A percentile compares a stretch with the other conserved stretches of the same genome.
Conservation (phyloP, 2,329 filamentous ascomycete species). For the Alternaria longipes region DNA sequence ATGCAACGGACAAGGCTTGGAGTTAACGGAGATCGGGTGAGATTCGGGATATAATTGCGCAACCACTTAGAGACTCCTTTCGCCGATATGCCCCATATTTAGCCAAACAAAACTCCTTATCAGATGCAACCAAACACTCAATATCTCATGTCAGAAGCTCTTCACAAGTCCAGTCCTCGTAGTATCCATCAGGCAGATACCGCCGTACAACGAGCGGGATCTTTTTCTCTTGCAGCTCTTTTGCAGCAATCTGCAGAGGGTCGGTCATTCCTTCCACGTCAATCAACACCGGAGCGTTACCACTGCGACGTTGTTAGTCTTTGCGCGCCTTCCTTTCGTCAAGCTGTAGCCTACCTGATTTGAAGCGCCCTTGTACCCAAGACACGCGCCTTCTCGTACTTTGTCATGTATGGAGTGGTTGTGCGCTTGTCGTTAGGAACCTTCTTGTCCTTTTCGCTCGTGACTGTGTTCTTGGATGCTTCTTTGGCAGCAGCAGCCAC, state of each 20-base stretch:
- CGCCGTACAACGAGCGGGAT: constrained; percentile 93
- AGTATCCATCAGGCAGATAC: constrained; percentile 97
- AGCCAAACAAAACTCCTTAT: constrained; percentile 44
- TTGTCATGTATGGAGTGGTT: constrained; percentile 99
- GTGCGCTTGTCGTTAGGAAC: constrained; percentile 87
- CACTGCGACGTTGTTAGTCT: constrained; percentile 64
- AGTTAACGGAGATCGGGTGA: constrained; percentile 42
- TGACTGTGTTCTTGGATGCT: constrained; percentile 63
- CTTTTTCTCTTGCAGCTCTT: constrained; percentile 98
- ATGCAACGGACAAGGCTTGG: constrained; percentile 35
- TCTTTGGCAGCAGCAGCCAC: constrained; percentile 55
- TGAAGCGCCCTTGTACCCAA: constrained; percentile 92
- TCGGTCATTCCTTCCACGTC: constrained; percentile 98
- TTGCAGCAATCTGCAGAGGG: constrained; percentile 95
- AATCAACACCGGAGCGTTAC: constrained; percentile 96
- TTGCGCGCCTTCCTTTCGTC: neutral
- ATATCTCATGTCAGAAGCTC: constrained; percentile 70
- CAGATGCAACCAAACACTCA: constrained; percentile 43
- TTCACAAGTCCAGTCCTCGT: constrained; percentile 99
- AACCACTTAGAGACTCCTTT: constrained; percentile 43
- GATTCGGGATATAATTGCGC: constrained; percentile 45
- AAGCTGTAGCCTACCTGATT: constrained; percentile 74
- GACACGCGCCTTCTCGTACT: constrained; percentile 95
- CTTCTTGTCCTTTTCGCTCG: constrained; percentile 77
- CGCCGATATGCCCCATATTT: constrained; percentile 45